phyloP scores from a whole-genome alignment of 352 stramenopile species.

The Pythium aphanidermatum region DNA sequence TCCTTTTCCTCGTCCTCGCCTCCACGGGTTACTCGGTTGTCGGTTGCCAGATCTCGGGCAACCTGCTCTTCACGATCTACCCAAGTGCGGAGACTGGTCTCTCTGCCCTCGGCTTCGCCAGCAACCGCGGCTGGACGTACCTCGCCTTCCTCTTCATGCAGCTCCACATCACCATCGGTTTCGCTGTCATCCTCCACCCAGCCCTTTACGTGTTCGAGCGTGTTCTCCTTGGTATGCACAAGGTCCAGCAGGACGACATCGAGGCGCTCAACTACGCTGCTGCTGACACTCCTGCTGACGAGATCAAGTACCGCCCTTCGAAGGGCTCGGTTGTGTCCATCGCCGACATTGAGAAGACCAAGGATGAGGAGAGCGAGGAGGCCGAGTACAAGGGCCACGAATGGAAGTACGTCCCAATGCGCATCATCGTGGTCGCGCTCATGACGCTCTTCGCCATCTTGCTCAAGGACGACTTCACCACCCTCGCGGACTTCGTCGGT shows the following conservation, averaged over 20 bases:
- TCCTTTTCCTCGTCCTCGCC: conserved; percentile 20
- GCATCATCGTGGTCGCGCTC: conserved; percentile 45
- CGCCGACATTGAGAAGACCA: conserved; percentile 30
- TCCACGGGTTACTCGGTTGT: conserved; percentile 12
- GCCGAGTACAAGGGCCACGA: conserved; percentile 37
- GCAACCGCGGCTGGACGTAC: conserved; percentile 35
- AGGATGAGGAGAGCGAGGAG: conserved; percentile 28
- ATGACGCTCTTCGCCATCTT: conserved; percentile 27
- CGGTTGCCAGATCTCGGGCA: conserved; percentile 23
- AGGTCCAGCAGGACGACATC: conserved; percentile 25
- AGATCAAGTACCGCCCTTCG: conserved; percentile 5
- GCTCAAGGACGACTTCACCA: conserved; percentile 42
- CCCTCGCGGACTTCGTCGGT: conserved; percentile 59
- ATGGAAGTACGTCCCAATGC: conserved; percentile 43
- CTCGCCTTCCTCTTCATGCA: conserved; percentile 56
- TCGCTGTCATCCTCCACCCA: conserved; percentile 36
- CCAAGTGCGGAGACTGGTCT: conserved; percentile 21
- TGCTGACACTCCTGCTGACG: conserved; percentile 17
- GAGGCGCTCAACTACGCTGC: conserved; percentile 23
- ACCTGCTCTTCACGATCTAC: conserved; percentile 35
- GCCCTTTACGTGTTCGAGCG: conserved; percentile 59
- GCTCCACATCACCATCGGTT: conserved; percentile 44
- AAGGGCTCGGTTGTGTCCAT: conserved; percentile 14
- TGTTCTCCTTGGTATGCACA: conserved; percentile 57
- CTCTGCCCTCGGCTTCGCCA: conserved; percentile 31